phyloP scores from a whole-genome alignment of 1,284 basidiomycete species.

The Paramarasmius palmivorus region DNA sequence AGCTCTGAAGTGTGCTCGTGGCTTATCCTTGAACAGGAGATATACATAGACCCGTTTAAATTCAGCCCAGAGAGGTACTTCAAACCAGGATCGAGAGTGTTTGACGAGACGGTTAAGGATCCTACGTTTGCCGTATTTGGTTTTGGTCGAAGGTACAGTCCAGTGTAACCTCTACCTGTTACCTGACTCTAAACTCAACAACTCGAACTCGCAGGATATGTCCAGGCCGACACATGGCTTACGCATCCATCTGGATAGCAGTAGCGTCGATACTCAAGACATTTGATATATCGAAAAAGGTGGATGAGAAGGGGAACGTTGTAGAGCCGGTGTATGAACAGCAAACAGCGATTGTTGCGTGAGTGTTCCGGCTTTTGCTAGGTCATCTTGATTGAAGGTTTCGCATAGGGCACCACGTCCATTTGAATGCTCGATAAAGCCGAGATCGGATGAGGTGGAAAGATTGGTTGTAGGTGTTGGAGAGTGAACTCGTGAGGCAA shows the following conservation, averaged over 20 bases:
- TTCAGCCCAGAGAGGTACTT: constrained; percentile 9
- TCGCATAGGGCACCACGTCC: too few relatives aligned
- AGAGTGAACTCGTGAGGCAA: too few relatives aligned
- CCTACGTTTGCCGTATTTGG: constrained; percentile 10
- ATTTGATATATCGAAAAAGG: too few relatives aligned
- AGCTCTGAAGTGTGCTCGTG: not conserved
- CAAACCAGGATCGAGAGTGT: too few relatives aligned
- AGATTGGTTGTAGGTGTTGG: too few relatives aligned
- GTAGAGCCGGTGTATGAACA: too few relatives aligned
- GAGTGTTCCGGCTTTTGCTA: too few relatives aligned
- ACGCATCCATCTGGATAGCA: not conserved
- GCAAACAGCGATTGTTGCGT: too few relatives aligned
- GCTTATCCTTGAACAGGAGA: not conserved
- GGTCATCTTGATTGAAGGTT: too few relatives aligned
- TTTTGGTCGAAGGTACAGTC: constrained; percentile 13
- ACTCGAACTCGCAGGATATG: not conserved
- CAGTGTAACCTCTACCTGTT: not conserved
- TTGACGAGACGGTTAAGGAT: constrained; percentile 1
- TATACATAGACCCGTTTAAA: not conserved
- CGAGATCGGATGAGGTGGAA: too few relatives aligned
- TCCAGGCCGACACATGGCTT: not conserved
- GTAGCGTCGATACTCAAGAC: not conserved
- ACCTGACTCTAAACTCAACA: not conserved
- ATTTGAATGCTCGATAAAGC: too few relatives aligned
- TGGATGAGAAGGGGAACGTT: too few relatives aligned